phyloP scores from a whole-genome alignment of 2,329 filamentous ascomycete species.

The Xylariaceae sp. region DNA sequence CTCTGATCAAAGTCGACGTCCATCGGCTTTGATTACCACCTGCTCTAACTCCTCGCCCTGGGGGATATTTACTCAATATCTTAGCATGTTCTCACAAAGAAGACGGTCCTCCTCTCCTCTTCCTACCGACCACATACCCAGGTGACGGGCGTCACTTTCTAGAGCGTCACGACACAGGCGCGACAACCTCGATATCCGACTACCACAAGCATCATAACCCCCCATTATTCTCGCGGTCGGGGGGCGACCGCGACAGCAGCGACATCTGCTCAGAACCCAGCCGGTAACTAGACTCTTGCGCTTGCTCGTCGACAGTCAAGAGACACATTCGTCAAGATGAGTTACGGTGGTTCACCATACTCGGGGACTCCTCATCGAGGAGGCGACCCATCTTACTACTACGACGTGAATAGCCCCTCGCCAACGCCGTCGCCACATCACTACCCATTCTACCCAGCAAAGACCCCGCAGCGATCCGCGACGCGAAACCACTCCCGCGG shows the following conservation, averaged over 20 bases:
- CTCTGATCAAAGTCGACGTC: slow-evolving; percentile 31
- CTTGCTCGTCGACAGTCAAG: slow-evolving; percentile 26
- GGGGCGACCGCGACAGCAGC: slow-evolving; percentile 16
- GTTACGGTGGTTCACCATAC: slow-evolving; percentile 39
- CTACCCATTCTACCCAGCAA: slow-evolving; percentile 43
- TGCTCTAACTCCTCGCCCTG: slow-evolving; percentile 22
- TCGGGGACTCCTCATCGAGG: slow-evolving; percentile 41
- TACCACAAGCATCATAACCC: slow-evolving; percentile 10
- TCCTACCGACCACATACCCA: slow-evolving; percentile 59
- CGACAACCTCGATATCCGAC: slow-evolving; percentile 26
- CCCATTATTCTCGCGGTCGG: slow-evolving; percentile 10
- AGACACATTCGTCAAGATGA: slow-evolving; percentile 34
- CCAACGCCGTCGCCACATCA: slow-evolving; percentile 55
- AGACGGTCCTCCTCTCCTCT: slow-evolving; percentile 51
- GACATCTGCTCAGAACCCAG: too few relatives aligned
- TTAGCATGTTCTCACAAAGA: slow-evolving; percentile 56
- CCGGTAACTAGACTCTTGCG: slow-evolving; percentile 21
- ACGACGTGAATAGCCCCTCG: slow-evolving; percentile 50
- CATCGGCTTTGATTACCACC: slow-evolving; percentile 36
- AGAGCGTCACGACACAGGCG: slow-evolving; percentile 45
- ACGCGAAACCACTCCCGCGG: slow-evolving; percentile 50
- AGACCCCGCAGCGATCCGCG: slow-evolving; percentile 50
- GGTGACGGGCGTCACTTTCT: slow-evolving; percentile 52
- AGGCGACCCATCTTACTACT: slow-evolving; percentile 46
- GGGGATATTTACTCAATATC: slow-evolving; percentile 38